Base-by-base conservation (phyloP, 495 filamentous ascomycete species). In the Xylaria grammica region DNA sequence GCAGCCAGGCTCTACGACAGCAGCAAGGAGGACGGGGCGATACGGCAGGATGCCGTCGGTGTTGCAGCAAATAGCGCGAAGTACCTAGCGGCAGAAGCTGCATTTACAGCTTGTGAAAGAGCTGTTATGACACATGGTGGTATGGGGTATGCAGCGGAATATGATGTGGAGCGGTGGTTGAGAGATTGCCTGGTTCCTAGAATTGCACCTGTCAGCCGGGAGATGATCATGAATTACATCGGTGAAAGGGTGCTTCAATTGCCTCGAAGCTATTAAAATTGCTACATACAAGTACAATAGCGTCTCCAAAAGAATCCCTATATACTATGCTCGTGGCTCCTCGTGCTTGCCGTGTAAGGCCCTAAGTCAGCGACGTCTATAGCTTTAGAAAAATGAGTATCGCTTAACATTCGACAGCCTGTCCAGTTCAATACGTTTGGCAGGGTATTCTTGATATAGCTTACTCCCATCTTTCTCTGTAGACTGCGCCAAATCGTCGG, bases 181-280 rank as follows among this genome's bases (percentile, higher is more conserved):
- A 78, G 90, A 30, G 91, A 93, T 72, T 88, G 86, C 60, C 82
- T 92, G 46, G 89, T 93, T 22, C 90, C 91, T 17, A 77, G 90
- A 20, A 89, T 94, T 51, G 89, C 90, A 6, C 90, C 90, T 1
- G 87, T 93, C 1, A 90, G 87, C 72, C 79, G 87, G 65, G 91
- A 93, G 77, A 93, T 92, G 91, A 90, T 93, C 55, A 73, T 91
- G 79, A 92, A 91, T 63, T 92, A 86, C 68, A 83, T 93, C n/a
- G 85, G 84, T 24, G 90, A 94, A 75, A 91, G 87, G 75, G 89
- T 87, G 0, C 74, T 93, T 32, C 75, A 75, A 10, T 72, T 88
- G 38, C 86, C 87, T 1, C 68, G 78, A 62, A 83, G 81, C 61
- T 86, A 85, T 68, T 83, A 68, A 22, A 42, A 3, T 22, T 8